phyloP scores from a whole-genome alignment of 75 land plant genomes.

The Sequoiadendron giganteum region DNA sequence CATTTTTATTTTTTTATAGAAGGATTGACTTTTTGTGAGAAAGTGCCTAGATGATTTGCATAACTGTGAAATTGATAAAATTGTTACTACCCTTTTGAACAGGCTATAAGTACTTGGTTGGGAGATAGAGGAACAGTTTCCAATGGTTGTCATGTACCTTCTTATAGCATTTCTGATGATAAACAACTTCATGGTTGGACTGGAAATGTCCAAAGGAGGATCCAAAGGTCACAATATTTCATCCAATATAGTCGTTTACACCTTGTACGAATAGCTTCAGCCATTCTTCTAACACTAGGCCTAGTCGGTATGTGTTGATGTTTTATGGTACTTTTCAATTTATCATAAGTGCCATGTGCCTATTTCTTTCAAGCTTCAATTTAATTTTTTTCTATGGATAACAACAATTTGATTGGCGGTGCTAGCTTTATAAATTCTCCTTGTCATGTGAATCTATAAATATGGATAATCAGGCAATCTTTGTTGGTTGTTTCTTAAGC shows the following conservation, averaged over 20 bases:
- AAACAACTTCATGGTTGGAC: slow-evolving; percentile 65
- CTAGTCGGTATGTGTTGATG: neutral
- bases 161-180: slow-evolving; percentile 41
- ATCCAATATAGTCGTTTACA: slow-evolving; percentile 51
- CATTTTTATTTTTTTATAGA: neutral
- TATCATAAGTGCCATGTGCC: neutral
- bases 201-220: slow-evolving; percentile 54
- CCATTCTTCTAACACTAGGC: neutral
- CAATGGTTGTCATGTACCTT: slow-evolving; percentile 35
- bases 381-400: neutral
- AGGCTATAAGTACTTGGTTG: slow-evolving; percentile 1
- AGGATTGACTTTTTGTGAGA: neutral
- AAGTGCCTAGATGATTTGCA: neutral
- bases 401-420: neutral
- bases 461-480: neutral
- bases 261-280: neutral
- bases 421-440: neutral
- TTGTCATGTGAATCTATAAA: neutral
- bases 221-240: slow-evolving; percentile 61
- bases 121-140: neutral
- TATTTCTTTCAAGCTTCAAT: neutral
- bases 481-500: neutral
- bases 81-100: neutral
- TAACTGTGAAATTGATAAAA: neutral
- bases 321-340: neutral